Evolutionary conservation across 768 basidiomycete genomes (phyloP), one percentile per base, ranked within the genome.

Genomic region (Phallus indusiatus): DNA sequence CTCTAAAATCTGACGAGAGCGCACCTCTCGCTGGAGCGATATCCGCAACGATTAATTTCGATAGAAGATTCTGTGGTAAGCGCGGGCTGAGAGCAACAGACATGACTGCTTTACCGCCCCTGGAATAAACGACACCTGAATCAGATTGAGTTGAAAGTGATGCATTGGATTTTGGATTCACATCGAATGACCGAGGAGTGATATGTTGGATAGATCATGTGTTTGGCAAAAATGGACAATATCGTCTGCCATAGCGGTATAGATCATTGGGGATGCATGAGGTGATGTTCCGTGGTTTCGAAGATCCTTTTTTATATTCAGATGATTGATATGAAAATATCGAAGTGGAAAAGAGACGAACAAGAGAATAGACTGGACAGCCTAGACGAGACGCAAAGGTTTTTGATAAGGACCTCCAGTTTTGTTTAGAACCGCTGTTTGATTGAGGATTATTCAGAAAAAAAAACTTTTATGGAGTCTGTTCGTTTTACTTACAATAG

Each of bases 171-270:
- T 20, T 24, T n/a, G 16, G 1, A 74, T 86, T 56, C 64, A 92
- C 93, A 97, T 94, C 2, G 92, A 94, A 68, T 96, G 94, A 0
- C 94, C 94, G 3, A 95, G 73, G 4, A 96, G 76, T 1, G 88
- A 81, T n/a, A 94, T 78, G 17, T 86, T 74, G 1, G 74, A 73
- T 46, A 90, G 68, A 0, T 73, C 73, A 52, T 81, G 79, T 35
- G 74, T 71, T 17, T 73, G 65, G 60, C 88, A 78, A 66, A 93
- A 91, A 49, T 80, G 74, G 1, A 84, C 70, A 12, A 95, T 80
- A 65, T 96, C 94, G 4, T 72, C 71, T 0, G 90, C 90, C 90
- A 95, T 89, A 37, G 84, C 78, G 10, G 72, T 67, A 68, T 95
- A 94, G 14, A 80, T 83, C 79, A 89, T 88, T 0, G 86, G 84